Conservation (phyloP, 768 basidiomycete species). For the Galerina marginata region DNA sequence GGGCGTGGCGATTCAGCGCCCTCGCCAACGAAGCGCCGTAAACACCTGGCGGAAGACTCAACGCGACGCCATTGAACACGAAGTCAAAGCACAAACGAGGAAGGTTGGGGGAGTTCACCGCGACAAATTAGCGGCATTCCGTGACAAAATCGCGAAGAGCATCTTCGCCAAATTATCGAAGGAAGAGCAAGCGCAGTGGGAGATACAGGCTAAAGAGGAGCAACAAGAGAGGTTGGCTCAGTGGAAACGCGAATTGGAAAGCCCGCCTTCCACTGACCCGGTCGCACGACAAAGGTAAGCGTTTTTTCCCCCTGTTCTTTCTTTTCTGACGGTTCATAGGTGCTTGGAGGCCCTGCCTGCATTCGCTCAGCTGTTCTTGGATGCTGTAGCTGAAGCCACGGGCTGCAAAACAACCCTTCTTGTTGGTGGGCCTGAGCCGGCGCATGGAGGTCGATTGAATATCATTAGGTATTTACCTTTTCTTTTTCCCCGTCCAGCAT, state of each 20-base stretch:
- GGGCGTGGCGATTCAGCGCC: neutral
- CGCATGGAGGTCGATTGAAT: neutral
- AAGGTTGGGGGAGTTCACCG: no score
- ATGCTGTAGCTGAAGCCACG: neutral
- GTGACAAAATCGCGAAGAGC: neutral
- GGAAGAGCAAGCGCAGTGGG: neutral
- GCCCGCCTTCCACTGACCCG: neutral
- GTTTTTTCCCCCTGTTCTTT: neutral
- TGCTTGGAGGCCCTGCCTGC: conserved; percentile 4
- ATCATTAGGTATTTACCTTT: neutral
- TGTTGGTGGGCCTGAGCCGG: neutral
- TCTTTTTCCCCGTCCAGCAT: neutral
- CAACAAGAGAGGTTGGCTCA: neutral
- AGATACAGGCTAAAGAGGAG: conserved; percentile 7
- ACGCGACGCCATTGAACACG: neutral
- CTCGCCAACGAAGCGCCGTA: neutral
- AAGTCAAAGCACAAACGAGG: neutral
- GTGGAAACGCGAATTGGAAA: neutral
- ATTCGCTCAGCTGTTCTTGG: neutral
- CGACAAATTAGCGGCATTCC: no score
- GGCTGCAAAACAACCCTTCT: neutral
- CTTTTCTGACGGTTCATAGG: conserved; percentile 1
- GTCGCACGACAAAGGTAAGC: conserved; percentile 13
- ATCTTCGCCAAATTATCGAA: neutral
- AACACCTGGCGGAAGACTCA: neutral